Percentiles rank a stretch among this genome's conserved stretches.
Conservation (phyloP, 2,329 filamentous ascomycete species). For the Colletotrichum camelliae region DNA sequence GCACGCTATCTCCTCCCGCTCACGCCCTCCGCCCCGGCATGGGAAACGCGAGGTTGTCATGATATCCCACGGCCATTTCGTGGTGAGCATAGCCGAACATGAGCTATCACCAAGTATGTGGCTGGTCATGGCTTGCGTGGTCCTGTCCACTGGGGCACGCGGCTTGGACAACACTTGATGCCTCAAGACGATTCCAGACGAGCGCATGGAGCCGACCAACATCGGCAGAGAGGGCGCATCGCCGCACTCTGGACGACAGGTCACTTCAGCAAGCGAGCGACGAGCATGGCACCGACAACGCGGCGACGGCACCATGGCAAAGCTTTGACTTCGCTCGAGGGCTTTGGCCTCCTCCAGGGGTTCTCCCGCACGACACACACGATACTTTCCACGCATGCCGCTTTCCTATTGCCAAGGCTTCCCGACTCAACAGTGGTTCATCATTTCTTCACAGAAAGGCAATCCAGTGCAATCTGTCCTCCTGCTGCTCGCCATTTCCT, state of each 20-base stretch:
- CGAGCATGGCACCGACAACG: conserved; percentile 1
- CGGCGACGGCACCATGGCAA: conserved; percentile 16
- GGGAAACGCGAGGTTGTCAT: not conserved
- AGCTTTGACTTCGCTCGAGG: conserved; percentile 15
- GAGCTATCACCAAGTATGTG: not conserved
- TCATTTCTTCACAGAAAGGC: conserved; percentile 6
- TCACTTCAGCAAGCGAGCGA: not conserved
- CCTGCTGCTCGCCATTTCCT: not conserved
- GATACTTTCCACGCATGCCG: conserved; percentile 3
- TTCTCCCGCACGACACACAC: conserved; percentile 11
- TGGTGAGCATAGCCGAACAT: not conserved
- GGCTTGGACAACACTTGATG: not conserved
- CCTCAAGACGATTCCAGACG: not conserved
- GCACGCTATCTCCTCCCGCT: not conserved
- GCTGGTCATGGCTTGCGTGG: not conserved
- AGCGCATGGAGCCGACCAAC: not conserved
- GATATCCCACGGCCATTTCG: not conserved
- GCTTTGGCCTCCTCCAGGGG: conserved; percentile 14
- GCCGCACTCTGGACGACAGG: conserved; percentile 13
- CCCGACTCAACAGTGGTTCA: conserved; percentile 2
- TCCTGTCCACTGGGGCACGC: not conserved
- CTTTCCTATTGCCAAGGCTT: conserved; percentile 5
- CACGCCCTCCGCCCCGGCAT: not conserved
- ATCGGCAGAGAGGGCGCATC: not conserved
- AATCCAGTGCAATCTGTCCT: conserved; percentile 7